Percentiles rank a stretch among this genome's conserved stretches.
Conservation (phyloP, 805 yeast genomes). For the Starmerella bacillaris region DNA sequence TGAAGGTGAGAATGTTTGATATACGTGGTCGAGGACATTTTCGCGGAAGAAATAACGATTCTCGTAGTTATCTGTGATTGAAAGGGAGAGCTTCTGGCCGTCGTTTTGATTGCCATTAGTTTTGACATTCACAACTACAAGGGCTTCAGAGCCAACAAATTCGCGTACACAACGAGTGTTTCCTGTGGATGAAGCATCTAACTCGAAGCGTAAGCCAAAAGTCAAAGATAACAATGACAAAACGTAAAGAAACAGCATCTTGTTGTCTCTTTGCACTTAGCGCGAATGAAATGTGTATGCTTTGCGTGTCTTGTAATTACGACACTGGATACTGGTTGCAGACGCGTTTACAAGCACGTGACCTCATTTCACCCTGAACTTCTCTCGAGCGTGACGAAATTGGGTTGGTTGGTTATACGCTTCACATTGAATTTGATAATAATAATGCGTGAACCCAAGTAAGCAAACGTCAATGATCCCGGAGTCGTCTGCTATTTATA, state of each 20-base stretch:
- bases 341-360: no score
- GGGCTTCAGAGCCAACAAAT: slow-evolving; percentile 64
- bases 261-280: no score
- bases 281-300: no score
- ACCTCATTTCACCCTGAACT: no score
- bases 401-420: no score
- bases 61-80: slow-evolving; percentile 52
- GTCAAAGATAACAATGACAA: slow-evolving; percentile 11
- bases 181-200: slow-evolving; percentile 20
- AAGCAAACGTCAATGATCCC: no score
- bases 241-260: slow-evolving; percentile 6
- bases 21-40: slow-evolving; percentile 53
- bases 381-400: no score
- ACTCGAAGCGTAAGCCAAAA: slow-evolving; percentile 20
- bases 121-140: slow-evolving; percentile 69
- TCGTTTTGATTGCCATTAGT: slow-evolving; percentile 66
- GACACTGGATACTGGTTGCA: no score
- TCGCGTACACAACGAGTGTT: slow-evolving; percentile 76
- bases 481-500: no score
- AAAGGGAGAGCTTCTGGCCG: slow-evolving; percentile 62
- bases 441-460: no score
- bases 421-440: no score
- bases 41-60: slow-evolving; percentile 67
- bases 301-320: no score
- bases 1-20: slow-evolving; percentile 72